A percentile compares a stretch with the other conserved stretches of the same genome.
Conservation (phyloP, 352 stramenopile genomes). For the Pilasporangium apinafurcum region DNA sequence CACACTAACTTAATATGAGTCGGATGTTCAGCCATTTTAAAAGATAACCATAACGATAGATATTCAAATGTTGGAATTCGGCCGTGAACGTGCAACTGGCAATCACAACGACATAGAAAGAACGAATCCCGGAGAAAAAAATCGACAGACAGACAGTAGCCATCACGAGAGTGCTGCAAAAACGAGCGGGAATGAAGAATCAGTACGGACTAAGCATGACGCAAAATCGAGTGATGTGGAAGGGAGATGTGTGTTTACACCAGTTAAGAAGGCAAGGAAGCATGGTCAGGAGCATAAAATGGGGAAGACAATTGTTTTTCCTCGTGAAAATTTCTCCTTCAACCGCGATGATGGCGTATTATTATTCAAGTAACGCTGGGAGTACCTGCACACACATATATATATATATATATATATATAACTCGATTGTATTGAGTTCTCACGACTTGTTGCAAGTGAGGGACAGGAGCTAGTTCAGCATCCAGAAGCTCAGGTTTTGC, state of each 20-base stretch:
- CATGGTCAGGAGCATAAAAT: slow-evolving; percentile 5
- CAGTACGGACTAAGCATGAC: slow-evolving; percentile 1
- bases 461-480: no score
- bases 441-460: no score
- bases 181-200: background rate
- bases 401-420: no score
- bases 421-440: no score
- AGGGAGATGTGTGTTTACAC: slow-evolving; percentile 46
- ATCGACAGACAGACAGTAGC: background rate
- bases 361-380: slow-evolving; percentile 6
- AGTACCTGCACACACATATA: no score
- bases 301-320: background rate
- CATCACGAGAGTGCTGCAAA: background rate
- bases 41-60: slow-evolving; percentile 18
- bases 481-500: no score
- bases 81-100: slow-evolving; percentile 14
- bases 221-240: slow-evolving; percentile 4
- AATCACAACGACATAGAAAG: no score
- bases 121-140: background rate
- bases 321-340: slow-evolving; percentile 14
- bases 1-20: background rate
- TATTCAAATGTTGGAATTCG: slow-evolving; percentile 46
- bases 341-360: slow-evolving; percentile 11
- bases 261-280: slow-evolving; percentile 39
- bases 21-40: no score